Evolutionary conservation across 2,329 filamentous ascomycete genomes (phyloP), one percentile per base, ranked within the genome.

Genomic region (Arthrobotrys sinensis): DNA sequence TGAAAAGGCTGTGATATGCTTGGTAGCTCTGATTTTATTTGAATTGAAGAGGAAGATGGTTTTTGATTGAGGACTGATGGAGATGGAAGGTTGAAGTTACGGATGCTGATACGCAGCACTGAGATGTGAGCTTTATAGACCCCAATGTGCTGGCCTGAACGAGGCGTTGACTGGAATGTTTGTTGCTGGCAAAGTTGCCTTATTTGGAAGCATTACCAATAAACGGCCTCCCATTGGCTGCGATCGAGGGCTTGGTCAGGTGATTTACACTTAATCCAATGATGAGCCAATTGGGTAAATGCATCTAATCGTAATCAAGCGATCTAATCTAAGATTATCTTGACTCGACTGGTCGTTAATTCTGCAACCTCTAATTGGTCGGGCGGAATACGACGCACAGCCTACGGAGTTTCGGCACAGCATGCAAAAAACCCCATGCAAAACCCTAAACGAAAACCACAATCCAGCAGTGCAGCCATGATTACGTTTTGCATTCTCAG

Each of bases 311-410:
- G 24, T 11, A 19, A 77, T 67, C 75, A 68, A 55, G 8, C 3
- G 36, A 77, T 72, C 75, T 72, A 72, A 78, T 78, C 75, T 72
- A 50, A 66, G 66, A 71, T 72, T 68, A 72, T 66, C 66, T 48
- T 21, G 24, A 28, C 24, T 28, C 24, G 24, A 28, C 24, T 28
- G 24, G 40, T 24, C 34, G 38, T 11, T 16, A 72, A 67, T 72
- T 72, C 36, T 14, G 45, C 24, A n/a, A 16, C n/a, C 4, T 45
- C 45, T 68, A 62, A 78, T 78, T 78, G 75, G 75, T 21, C 46
- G 36, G 36, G 16, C 43, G 53, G 12, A 36, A 57, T 57, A 57
- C 52, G 34, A 57, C 64, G 57, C 64, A 64, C 40, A 62, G 52
- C 64, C 52, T 36, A 57, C 75, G 75, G 75, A 78, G 43, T 72